phyloP scores from a whole-genome alignment of 2,329 filamentous ascomycete species.

The Sporothrix curviconia region DNA sequence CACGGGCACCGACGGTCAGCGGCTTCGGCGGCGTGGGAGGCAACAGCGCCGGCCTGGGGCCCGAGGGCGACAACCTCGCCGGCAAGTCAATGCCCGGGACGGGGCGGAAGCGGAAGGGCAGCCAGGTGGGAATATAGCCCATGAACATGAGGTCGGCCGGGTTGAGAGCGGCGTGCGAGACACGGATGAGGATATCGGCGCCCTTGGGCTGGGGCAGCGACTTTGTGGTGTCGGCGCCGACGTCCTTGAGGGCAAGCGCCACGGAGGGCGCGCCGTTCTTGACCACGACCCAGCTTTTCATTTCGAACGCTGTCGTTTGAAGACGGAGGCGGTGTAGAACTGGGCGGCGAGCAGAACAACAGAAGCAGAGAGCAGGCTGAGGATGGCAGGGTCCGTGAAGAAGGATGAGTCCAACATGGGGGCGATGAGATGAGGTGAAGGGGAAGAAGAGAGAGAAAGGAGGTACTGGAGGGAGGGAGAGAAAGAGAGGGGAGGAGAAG shows the following conservation, averaged over 20 bases:
- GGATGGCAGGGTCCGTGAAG: background rate
- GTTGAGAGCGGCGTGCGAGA: slow-evolving; percentile 32
- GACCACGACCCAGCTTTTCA: slow-evolving; percentile 26
- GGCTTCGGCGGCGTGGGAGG: slow-evolving; percentile 6
- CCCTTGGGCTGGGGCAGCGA: slow-evolving; percentile 17
- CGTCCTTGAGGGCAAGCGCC: slow-evolving; percentile 22
- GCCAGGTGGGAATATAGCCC: slow-evolving; percentile 24
- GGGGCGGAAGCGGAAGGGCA: slow-evolving; percentile 28
- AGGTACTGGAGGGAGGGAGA: background rate
- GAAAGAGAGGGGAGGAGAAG: too few species aligned
- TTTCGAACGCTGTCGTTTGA: slow-evolving; percentile 8
- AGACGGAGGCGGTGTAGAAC: background rate
- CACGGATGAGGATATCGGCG: slow-evolving; percentile 25
- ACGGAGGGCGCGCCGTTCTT: slow-evolving; percentile 22
- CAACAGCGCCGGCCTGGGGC: slow-evolving; percentile 1
- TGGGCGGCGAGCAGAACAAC: background rate
- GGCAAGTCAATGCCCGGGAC: slow-evolving; percentile 29
- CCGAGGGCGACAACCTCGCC: slow-evolving; percentile 29
- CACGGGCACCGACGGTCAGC: slow-evolving; percentile 23
- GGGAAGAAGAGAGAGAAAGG: background rate
- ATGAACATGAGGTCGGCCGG: slow-evolving; percentile 31
- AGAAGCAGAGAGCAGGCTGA: background rate
- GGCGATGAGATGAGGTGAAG: background rate
- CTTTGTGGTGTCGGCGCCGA: slow-evolving; percentile 9
- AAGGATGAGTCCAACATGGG: background rate